A percentile compares a stretch with the other conserved stretches of the same genome.
Evolutionary conservation across 2,329 filamentous ascomycete species (phyloP).

Genomic region (Neonectria hederae): DNA sequence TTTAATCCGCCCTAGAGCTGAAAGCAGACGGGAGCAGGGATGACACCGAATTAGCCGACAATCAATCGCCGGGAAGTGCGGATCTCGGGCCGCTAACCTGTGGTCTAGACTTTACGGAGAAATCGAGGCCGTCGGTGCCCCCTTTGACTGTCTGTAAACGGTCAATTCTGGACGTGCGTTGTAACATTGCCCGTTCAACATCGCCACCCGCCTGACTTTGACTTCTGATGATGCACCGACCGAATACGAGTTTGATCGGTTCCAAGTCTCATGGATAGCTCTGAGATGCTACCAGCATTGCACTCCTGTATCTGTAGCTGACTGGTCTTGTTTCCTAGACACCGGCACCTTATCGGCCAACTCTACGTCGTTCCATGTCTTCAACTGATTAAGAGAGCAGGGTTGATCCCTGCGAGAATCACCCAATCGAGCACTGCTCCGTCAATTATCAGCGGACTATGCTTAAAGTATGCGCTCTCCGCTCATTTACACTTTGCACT

Average conservation of each 20-base stretch:
- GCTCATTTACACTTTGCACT: not conserved
- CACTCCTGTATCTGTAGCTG: not conserved
- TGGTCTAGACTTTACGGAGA: slow-evolving; percentile 21
- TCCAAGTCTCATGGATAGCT: not conserved
- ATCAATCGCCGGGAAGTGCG: slow-evolving; percentile 7
- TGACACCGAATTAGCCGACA: not conserved
- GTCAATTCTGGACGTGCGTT: not conserved
- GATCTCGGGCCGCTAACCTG: slow-evolving; percentile 25
- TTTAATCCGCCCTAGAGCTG: slow-evolving; percentile 34
- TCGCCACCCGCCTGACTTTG: not conserved
- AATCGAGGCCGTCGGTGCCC: slow-evolving; percentile 25
- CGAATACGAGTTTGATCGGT: not conserved
- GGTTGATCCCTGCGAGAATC: not conserved
- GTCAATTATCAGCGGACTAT: not conserved
- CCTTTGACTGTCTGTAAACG: slow-evolving; percentile 22
- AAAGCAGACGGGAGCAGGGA: slow-evolving; percentile 14
- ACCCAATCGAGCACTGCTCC: not conserved
- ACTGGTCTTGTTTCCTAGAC: not conserved
- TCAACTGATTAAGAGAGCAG: not conserved
- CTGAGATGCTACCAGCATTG: not conserved
- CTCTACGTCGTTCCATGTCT: not conserved
- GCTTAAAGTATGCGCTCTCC: not conserved
- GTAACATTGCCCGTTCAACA: not conserved
- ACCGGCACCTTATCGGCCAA: not conserved
- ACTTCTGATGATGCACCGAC: not conserved